phyloP scores from a whole-genome alignment of 257 asterid genomes.

The Sherardia arvensis region DNA sequence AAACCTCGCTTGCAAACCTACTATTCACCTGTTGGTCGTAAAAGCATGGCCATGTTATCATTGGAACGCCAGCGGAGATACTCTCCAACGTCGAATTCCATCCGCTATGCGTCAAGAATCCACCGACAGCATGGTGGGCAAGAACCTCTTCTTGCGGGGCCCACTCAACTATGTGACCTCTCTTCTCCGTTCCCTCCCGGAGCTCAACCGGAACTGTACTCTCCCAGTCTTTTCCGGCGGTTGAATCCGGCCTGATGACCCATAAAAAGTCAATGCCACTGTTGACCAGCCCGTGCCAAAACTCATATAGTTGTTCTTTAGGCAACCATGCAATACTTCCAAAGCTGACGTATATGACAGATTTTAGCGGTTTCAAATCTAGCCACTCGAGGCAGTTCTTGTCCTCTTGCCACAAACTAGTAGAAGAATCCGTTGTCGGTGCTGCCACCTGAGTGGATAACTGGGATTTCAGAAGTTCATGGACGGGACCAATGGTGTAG shows the following conservation, averaged over 20 bases:
- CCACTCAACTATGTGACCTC: conserved; percentile 46
- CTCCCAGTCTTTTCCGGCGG: conserved; percentile 16
- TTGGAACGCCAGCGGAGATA: conserved; percentile 32
- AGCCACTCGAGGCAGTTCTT: conserved; percentile 41
- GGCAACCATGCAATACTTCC: conserved; percentile 34
- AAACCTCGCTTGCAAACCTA: conserved; percentile 38
- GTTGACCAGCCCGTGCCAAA: conserved; percentile 48
- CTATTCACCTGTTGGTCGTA: conserved; percentile 44
- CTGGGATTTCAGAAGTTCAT: conserved; percentile 29
- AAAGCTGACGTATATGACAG: conserved; percentile 47
- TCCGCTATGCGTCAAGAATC: conserved; percentile 46
- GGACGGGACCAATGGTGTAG: conserved; percentile 56
- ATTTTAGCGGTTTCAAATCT: conserved; percentile 26
- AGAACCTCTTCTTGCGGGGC: conserved; percentile 48
- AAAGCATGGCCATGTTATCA: conserved; percentile 51
- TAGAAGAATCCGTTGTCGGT: conserved; percentile 28
- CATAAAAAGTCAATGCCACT: conserved; percentile 33
- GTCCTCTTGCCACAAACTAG: conserved; percentile 41
- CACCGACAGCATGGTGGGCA: conserved; percentile 26
- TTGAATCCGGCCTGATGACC: conserved; percentile 48
- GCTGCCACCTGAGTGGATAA: background rate
- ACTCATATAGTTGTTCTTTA: conserved; percentile 27
- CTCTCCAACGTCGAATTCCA: conserved; percentile 52
- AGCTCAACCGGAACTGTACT: conserved; percentile 23
- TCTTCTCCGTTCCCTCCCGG: conserved; percentile 18